phyloP scores from a whole-genome alignment of 225 moss, liverwort and hornwort genomes.

The Lunularia cruciata region DNA sequence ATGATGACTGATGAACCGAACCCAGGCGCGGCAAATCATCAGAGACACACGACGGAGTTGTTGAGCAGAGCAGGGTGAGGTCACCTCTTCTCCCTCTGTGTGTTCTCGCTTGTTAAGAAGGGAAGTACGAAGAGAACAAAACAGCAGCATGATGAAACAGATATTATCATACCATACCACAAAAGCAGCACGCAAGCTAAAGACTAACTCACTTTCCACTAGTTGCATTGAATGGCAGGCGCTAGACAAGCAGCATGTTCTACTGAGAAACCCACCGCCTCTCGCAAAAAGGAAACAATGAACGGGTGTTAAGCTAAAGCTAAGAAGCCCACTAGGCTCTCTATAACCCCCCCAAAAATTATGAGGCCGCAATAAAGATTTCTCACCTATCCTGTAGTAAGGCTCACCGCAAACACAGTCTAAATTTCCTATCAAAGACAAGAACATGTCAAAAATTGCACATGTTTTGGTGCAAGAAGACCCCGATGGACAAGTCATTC shows the following conservation, averaged over 20 bases:
- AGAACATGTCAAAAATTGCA: conserved; percentile 46
- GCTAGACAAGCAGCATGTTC: conserved; percentile 22
- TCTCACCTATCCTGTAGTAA: conserved; percentile 30
- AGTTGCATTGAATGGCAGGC: conserved; percentile 23
- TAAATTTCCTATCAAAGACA: conserved; percentile 35
- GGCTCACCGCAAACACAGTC: conserved; percentile 30
- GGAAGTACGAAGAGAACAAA: conserved; percentile 11
- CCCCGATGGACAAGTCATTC: conserved; percentile 19
- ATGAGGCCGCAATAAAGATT: conserved; percentile 28
- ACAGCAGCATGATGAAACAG: conserved; percentile 29
- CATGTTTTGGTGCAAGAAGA: conserved; percentile 31
- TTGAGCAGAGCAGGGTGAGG: conserved; percentile 31
- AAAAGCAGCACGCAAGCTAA: conserved; percentile 17
- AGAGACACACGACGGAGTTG: conserved; percentile 18
- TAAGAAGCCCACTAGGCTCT: conserved; percentile 29
- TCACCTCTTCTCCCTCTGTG: conserved; percentile 28
- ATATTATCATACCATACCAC: conserved; percentile 24
- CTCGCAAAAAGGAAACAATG: conserved; percentile 23
- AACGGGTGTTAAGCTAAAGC: conserved; percentile 31
- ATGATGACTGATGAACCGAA: conserved; percentile 27
- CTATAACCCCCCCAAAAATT: conserved; percentile 21
- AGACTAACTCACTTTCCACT: conserved; percentile 21
- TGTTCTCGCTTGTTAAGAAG: conserved; percentile 29
- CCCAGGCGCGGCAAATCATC: conserved; percentile 28
- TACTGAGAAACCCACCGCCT: conserved; percentile 28